These are phyloP conservation scores for Exophiala sp. DNA, from an alignment of 2,329 filamentous ascomycete genomes.

Conservation along the genomic window DNA sequence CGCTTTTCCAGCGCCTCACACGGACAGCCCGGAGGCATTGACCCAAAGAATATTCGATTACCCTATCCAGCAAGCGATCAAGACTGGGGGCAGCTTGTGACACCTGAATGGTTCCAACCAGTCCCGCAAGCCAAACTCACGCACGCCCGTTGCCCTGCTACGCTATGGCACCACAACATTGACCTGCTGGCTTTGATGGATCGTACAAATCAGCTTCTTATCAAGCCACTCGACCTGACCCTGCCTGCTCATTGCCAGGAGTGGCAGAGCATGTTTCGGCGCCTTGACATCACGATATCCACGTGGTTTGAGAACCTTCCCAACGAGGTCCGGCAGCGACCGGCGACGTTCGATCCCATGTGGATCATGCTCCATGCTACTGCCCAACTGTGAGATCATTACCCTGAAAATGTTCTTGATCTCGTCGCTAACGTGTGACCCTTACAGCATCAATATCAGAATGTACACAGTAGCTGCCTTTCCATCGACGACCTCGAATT, in stretches of 20 bases:
- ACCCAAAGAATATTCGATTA: conserved; percentile 6
- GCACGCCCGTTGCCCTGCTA: conserved; percentile 3
- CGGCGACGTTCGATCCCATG: conserved; percentile 11
- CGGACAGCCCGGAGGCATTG: conserved; percentile 10
- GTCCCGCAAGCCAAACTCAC: neutral
- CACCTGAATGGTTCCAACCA: conserved; percentile 9
- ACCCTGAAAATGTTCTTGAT: neutral
- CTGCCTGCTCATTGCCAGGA: conserved; percentile 12
- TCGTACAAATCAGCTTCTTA: conserved; percentile 9
- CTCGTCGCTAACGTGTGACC: neutral
- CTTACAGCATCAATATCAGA: conserved; percentile 11
- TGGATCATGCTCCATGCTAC: conserved; percentile 15
- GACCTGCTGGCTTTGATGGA: conserved; percentile 11
- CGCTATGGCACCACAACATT: conserved; percentile 10
- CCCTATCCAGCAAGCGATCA: conserved; percentile 2
- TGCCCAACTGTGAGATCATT: conserved; percentile 5
- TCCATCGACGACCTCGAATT: conserved; percentile 8
- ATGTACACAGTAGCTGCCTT: conserved; percentile 14
- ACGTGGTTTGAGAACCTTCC: conserved; percentile 12
- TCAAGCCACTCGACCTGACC: conserved; percentile 6
- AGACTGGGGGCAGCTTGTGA: conserved; percentile 3
- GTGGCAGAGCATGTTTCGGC: conserved; percentile 13
- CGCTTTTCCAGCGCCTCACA: conserved; percentile 11
- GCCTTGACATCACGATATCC: conserved; percentile 11
- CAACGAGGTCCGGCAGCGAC: conserved; percentile 1